Base-by-base conservation (phyloP, 345 rosid species). In the Hibiscus mutabilis region DNA sequence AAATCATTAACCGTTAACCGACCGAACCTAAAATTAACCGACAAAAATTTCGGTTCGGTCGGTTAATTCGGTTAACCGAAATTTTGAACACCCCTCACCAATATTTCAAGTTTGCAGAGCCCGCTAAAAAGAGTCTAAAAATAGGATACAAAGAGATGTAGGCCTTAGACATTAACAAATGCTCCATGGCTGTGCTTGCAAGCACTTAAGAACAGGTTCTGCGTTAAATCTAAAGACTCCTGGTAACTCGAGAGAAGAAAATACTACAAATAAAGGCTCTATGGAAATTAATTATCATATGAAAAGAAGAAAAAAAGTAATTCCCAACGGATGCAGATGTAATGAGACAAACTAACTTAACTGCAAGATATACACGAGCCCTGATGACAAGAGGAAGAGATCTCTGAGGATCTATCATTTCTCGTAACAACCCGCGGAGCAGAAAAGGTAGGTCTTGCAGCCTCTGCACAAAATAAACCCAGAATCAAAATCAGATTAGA, bases 361-460 rank as follows among this genome's bases (percentile, higher is more conserved):
- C 97, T 79, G 97, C 84, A 67, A 87, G 74, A 78, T 83, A 95
- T 52, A 95, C 89, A 0, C 94, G 97, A 6, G 89, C 92, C 66
- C 87, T 84, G 72, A 95, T 86, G 72, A 92, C 87, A 70, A 92
- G 70, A 56, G 97, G 99, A 82, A 92, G 97, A 12, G 96, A 79
- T 89, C 97, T 90, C 76, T 65, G 87, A 37, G 97, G 97, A 84
- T 90, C 86, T 82, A 79, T 77, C 80, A 95, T 72, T 76, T 95
- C 99, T 19, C 87, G 80, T 71, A 89, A 70, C 83, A 95, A 79
- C 70, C 97, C 84, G 52, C 88, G 78, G 4, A 95, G 80, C 75
- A 95, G 82, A 75, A 95, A 95, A 27, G 99, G 97, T 77, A 95
- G 97, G 78, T 95, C 99, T 85, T 78, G 96, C 82, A 92, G 71